Conservation (phyloP, 2,329 filamentous ascomycete genomes). For the Neonectria magnoliae region DNA sequence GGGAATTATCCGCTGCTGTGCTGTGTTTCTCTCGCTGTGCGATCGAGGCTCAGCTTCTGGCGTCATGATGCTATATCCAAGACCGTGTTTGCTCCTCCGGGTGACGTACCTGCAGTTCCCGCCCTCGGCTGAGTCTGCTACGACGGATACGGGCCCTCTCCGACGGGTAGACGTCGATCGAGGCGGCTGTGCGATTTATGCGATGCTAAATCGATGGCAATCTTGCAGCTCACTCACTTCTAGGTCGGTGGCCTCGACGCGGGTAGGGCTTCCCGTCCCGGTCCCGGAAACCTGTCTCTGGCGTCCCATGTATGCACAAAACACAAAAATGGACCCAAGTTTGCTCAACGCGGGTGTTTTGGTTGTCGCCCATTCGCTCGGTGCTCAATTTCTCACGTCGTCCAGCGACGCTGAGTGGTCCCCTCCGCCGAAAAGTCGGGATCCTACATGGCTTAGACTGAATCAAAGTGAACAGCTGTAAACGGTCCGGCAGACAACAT, state of each 20-base stretch:
- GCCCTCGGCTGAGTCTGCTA: background rate
- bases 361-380: background rate
- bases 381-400: background rate
- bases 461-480: background rate
- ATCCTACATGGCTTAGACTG: constrained; percentile 27
- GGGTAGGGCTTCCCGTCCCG: constrained; percentile 24
- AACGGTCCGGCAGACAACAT: background rate
- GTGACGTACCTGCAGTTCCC: constrained; percentile 27
- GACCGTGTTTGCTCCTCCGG: constrained; percentile 18
- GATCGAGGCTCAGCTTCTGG: background rate
- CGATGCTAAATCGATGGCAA: background rate
- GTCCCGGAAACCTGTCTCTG: constrained; percentile 19
- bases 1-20: constrained; percentile 26
- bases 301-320: constrained; percentile 26
- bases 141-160: background rate
- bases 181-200: background rate
- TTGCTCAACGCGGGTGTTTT: constrained; percentile 18
- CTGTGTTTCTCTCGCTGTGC: constrained; percentile 17
- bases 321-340: constrained; percentile 13
- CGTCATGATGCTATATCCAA: constrained; percentile 33
- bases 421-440: background rate
- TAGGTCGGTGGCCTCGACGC: constrained; percentile 31
- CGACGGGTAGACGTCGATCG: background rate
- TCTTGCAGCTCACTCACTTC: background rate
- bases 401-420: background rate